Percentiles rank a stretch among this genome's conserved stretches.
phyloP scores from a whole-genome alignment of 495 filamentous ascomycete genomes.

The Penicillium paxilli region DNA sequence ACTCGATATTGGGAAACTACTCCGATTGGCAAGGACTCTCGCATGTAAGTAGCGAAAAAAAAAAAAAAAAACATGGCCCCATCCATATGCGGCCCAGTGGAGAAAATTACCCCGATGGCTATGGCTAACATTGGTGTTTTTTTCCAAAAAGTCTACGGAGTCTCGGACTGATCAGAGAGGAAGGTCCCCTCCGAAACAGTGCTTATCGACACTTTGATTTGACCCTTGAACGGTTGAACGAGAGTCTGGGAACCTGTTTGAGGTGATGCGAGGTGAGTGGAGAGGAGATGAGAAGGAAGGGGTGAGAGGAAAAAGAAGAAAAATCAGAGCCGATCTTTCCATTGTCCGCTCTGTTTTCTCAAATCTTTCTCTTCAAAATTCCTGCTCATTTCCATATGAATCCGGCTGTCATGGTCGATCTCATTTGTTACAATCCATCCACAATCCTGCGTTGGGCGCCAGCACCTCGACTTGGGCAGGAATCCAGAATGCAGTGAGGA shows the following conservation, averaged over 20 bases:
- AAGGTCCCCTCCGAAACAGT: conserved; percentile 32
- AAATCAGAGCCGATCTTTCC: too few relatives aligned
- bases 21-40: conserved; percentile 32
- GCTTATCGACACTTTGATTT: conserved; percentile 60
- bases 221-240: conserved; percentile 71
- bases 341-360: too few relatives aligned
- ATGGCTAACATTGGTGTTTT: not conserved
- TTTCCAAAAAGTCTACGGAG: conserved; percentile 33
- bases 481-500: conserved; percentile 13
- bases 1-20: conserved; percentile 59
- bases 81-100: not conserved
- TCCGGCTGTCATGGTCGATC: too few relatives aligned
- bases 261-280: conserved; percentile 42
- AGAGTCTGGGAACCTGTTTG: conserved; percentile 68
- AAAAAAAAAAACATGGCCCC: not conserved
- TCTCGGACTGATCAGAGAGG: conserved; percentile 25
- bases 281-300: too few relatives aligned
- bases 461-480: conserved; percentile 26
- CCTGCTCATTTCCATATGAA: too few relatives aligned
- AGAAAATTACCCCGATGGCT: not conserved
- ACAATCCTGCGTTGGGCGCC: conserved; percentile 23
- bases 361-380: too few relatives aligned
- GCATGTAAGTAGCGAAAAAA: conserved; percentile 42
- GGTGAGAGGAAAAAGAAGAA: too few relatives aligned
- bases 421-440: conserved; percentile 16